A percentile compares a stretch with the other conserved stretches of the same genome.
phyloP scores from a whole-genome alignment of 768 basidiomycete species.

The Suillus fuscotomentosus region DNA sequence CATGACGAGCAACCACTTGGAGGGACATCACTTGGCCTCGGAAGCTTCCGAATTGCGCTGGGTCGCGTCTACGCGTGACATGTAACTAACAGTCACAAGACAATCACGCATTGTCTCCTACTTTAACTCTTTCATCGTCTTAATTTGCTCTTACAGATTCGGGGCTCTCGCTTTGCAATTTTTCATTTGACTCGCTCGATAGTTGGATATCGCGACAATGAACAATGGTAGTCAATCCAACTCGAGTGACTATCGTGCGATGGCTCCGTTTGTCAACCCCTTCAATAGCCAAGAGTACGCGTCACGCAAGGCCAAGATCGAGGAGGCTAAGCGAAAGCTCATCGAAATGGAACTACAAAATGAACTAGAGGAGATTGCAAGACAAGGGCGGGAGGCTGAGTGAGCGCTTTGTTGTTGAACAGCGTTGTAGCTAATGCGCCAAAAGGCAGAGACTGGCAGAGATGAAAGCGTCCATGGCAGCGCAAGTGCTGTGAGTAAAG shows the following conservation, averaged over 20 bases:
- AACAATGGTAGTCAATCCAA: not conserved
- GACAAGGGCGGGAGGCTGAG: slow-evolving; percentile 48
- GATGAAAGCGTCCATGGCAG: not conserved
- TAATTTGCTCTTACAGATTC: not conserved
- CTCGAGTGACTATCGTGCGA: not conserved
- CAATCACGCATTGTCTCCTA: not conserved
- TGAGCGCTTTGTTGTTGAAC: slow-evolving; percentile 17
- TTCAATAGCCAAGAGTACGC: not conserved
- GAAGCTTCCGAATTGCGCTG: slow-evolving; percentile 6
- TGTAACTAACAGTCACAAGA: slow-evolving; percentile 1
- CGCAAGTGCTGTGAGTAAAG: not conserved
- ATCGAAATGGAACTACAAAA: not conserved
- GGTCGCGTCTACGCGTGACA: slow-evolving; percentile 3
- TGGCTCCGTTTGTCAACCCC: not conserved
- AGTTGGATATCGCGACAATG: not conserved
- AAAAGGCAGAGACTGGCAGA: slow-evolving; percentile 20
- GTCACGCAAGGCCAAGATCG: not conserved
- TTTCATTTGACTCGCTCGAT: not conserved
- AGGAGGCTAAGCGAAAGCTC: not conserved
- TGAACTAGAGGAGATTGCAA: slow-evolving; percentile 35
- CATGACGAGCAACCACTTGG: slow-evolving; percentile 1
- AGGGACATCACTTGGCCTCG: slow-evolving; percentile 14
- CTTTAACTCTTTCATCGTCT: not conserved
- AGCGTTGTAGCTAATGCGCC: slow-evolving; percentile 3
- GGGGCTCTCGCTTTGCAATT: not conserved